Percentiles rank a stretch among this genome's conserved stretches.
These are phyloP conservation scores for Parasarocladium wereldwijsianum DNA, from an alignment of 2,329 filamentous ascomycete genomes.

Conservation along the genomic window DNA sequence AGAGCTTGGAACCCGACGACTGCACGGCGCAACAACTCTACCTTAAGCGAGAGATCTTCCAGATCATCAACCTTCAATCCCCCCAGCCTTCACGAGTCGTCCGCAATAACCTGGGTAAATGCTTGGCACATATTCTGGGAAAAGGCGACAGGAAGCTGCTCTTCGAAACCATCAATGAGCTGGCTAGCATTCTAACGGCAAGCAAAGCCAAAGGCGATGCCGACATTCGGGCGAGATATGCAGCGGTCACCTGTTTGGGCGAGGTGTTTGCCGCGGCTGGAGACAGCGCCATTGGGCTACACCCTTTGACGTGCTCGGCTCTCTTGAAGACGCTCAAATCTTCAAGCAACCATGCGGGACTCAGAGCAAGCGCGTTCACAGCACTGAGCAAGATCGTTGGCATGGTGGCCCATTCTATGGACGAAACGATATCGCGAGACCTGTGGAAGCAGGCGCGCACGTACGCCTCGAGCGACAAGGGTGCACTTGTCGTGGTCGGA, in stretches of 20 bases:
- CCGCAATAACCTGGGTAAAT: slow-evolving; percentile 75
- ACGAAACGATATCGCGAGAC: slow-evolving; percentile 75
- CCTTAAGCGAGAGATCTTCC: slow-evolving; percentile 87
- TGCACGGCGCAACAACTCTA: slow-evolving; percentile 81
- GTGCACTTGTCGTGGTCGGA: slow-evolving; percentile 61
- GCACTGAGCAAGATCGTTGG: slow-evolving; percentile 61
- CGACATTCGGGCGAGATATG: slow-evolving; percentile 70
- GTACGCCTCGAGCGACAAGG: slow-evolving; percentile 66
- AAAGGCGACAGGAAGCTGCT: slow-evolving; percentile 82
- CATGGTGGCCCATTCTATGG: slow-evolving; percentile 63
- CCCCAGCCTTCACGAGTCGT: slow-evolving; percentile 79
- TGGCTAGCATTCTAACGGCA: slow-evolving; percentile 56
- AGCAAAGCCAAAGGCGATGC: slow-evolving; percentile 63
- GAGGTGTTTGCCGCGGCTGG: slow-evolving; percentile 85
- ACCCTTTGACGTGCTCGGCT: slow-evolving; percentile 56
- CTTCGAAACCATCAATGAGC: slow-evolving; percentile 87
- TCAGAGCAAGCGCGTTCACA: slow-evolving; percentile 64
- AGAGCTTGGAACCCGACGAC: slow-evolving; percentile 58
- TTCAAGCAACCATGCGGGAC: slow-evolving; percentile 64
- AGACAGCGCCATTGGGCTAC: slow-evolving; percentile 78
- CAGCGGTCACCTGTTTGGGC: slow-evolving; percentile 73
- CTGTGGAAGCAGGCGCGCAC: slow-evolving; percentile 84
- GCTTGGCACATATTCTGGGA: slow-evolving; percentile 67
- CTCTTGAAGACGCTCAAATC: slow-evolving; percentile 69
- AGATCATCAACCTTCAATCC: slow-evolving; percentile 74